Conservation (phyloP, 1,284 basidiomycete genomes). For the Apiotrichum siamense region DNA sequence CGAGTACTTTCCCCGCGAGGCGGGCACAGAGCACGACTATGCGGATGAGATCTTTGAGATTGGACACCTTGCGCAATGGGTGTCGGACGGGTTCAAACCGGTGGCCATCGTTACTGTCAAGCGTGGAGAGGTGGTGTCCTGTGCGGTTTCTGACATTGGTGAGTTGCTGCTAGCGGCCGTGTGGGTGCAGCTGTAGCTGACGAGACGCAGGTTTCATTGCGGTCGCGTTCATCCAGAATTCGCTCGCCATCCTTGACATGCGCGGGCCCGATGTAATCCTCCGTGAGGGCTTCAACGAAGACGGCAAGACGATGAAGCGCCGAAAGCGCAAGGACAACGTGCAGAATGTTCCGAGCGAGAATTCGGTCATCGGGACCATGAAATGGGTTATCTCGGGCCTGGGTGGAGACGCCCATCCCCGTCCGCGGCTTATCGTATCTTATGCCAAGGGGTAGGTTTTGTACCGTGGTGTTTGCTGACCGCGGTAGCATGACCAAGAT, state of each 20-base stretch:
- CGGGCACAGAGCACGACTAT: background rate
- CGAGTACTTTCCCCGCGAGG: slow-evolving; percentile 28
- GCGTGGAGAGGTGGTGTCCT: slow-evolving; percentile 54
- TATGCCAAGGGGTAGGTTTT: slow-evolving; percentile 54
- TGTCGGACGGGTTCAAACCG: slow-evolving; percentile 55
- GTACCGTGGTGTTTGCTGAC: slow-evolving; percentile 13
- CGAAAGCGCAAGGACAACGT: slow-evolving; percentile 43
- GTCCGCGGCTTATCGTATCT: slow-evolving; percentile 60
- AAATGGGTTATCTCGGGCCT: slow-evolving; percentile 62
- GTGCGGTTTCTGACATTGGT: slow-evolving; percentile 66
- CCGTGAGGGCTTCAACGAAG: slow-evolving; percentile 47
- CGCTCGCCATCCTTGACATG: slow-evolving; percentile 63
- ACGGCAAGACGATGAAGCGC: slow-evolving; percentile 41
- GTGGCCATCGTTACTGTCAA: slow-evolving; percentile 57
- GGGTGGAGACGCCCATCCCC: slow-evolving; percentile 54
- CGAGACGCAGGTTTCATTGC: slow-evolving; percentile 64
- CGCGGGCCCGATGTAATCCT: slow-evolving; percentile 62
- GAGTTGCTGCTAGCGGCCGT: slow-evolving; percentile 21
- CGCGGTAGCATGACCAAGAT: slow-evolving; percentile 50
- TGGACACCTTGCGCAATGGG: slow-evolving; percentile 47
- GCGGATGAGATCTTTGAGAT: slow-evolving; percentile 42
- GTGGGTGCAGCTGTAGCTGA: background rate
- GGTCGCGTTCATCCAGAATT: slow-evolving; percentile 58
- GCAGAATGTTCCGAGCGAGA: slow-evolving; percentile 41
- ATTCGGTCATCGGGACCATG: slow-evolving; percentile 52